phyloP scores from a whole-genome alignment of 108 stramenopile species.

The Cyclostephanos invisitatus region DNA sequence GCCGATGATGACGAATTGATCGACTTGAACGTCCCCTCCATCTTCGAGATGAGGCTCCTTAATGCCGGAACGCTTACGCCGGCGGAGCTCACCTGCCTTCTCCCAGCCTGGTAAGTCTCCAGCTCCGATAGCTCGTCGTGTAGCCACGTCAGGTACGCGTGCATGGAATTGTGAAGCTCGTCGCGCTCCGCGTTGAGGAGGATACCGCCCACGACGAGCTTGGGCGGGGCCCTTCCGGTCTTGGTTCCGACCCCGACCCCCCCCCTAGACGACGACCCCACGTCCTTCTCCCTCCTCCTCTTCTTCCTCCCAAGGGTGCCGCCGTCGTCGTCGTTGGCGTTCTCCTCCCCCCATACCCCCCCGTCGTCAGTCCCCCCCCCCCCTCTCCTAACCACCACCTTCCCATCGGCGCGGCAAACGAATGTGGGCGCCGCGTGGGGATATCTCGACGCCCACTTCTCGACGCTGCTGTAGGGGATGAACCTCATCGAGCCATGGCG shows the following conservation, averaged over 20 bases:
- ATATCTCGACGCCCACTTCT: slow-evolving; percentile 1
- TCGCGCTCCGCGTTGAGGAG: slow-evolving; percentile 10
- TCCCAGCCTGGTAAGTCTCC: slow-evolving; percentile 4
- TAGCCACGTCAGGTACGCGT: slow-evolving; percentile 13
- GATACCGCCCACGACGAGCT: neutral
- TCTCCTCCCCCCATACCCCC: neutral
- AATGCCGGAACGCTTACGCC: slow-evolving; percentile 6
- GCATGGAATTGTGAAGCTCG: neutral
- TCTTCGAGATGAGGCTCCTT: slow-evolving; percentile 3
- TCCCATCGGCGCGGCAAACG: slow-evolving; percentile 6
- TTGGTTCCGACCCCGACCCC: neutral
- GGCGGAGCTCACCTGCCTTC: slow-evolving; percentile 1
- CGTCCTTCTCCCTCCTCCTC: neutral
- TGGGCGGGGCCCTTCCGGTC: neutral
- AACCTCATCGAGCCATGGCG: slow-evolving; percentile 8
- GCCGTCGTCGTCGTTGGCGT: neutral
- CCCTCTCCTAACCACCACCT: neutral
- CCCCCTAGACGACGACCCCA: neutral
- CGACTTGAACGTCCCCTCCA: slow-evolving; percentile 11
- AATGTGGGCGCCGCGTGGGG: slow-evolving; percentile 6
- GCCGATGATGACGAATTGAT: neutral
- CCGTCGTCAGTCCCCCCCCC: neutral
- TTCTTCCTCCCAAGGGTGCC: neutral
- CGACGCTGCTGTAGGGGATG: neutral
- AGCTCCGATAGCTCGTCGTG: neutral